phyloP scores from a whole-genome alignment of 2,329 filamentous ascomycete genomes.

The Talaromyces sp. region DNA sequence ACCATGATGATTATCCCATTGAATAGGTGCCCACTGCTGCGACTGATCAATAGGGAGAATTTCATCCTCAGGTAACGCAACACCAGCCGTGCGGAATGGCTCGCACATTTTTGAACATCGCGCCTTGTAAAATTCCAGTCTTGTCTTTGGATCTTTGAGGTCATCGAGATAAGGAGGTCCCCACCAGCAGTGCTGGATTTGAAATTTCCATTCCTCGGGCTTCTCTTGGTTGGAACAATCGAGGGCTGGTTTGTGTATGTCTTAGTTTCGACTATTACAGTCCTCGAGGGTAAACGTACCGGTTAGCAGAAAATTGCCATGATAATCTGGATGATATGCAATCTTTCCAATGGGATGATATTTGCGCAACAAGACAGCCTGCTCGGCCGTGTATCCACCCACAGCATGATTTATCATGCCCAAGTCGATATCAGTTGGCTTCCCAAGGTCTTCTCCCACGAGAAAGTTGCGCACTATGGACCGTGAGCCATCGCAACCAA shows the following conservation, averaged over 20 bases:
- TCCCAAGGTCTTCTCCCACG: conserved; percentile 8
- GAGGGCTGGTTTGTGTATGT: background rate
- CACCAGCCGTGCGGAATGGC: conserved; percentile 9
- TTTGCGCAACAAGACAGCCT: conserved; percentile 1
- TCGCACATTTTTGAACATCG: conserved; percentile 12
- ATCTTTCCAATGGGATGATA: conserved; percentile 14
- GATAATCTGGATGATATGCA: conserved; percentile 10
- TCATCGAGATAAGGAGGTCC: conserved; percentile 6
- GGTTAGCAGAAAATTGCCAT: conserved; percentile 10
- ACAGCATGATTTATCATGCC: conserved; percentile 11
- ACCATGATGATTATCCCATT: conserved; percentile 10
- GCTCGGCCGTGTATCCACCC: background rate
- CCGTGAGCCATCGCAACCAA: conserved; percentile 11
- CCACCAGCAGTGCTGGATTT: conserved; percentile 13
- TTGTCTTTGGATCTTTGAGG: conserved; percentile 6
- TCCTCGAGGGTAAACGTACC: background rate
- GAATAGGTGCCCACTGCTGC: conserved; percentile 11
- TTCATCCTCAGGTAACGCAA: conserved; percentile 7
- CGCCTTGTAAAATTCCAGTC: conserved; percentile 2
- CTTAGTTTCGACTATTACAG: background rate
- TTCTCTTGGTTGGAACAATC: conserved; percentile 7
- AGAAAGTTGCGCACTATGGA: conserved; percentile 11
- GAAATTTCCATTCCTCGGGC: conserved; percentile 14
- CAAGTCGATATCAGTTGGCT: conserved; percentile 6
- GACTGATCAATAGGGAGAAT: conserved; percentile 7